Evolutionary conservation across 176 grass and related monocot species (phyloP).

Genomic region (Phoenix dactylifera): DNA sequence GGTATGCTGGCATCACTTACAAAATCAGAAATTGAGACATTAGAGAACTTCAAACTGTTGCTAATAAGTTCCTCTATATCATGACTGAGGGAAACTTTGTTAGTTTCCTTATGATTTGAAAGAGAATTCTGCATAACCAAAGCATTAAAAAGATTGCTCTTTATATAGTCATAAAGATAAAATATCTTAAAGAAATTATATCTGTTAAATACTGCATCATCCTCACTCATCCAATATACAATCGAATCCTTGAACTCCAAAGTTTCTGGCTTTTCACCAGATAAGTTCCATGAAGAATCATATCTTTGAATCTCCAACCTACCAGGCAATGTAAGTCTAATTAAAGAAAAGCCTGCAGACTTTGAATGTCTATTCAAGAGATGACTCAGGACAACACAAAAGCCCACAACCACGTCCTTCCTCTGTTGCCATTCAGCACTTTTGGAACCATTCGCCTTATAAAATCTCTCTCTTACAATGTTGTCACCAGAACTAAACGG

Average conservation of each 20-base stretch:
- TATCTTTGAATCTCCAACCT: constrained; percentile 80
- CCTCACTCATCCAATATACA: constrained; percentile 12
- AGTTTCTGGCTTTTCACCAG: constrained; percentile 21
- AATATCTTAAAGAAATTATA: constrained; percentile 36
- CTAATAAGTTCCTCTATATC: constrained; percentile 42
- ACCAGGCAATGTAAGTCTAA: constrained; percentile 46
- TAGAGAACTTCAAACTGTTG: constrained; percentile 23
- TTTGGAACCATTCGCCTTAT: constrained; percentile 19
- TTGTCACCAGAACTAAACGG: constrained; percentile 14
- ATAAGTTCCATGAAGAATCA: constrained; percentile 14
- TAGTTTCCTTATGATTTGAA: constrained; percentile 11
- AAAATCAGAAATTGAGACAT: constrained; percentile 41
- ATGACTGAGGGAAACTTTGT: constrained; percentile 44
- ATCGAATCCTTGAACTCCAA: constrained; percentile 22
- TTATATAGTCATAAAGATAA: constrained; percentile 48
- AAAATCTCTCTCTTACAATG: constrained; percentile 44
- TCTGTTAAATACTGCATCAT: constrained; percentile 14
- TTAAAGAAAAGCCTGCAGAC: constrained; percentile 50
- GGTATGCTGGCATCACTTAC: constrained; percentile 48
- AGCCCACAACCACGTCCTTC: constrained; percentile 39
- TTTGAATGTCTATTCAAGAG: constrained; percentile 23
- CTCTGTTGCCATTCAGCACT: constrained; percentile 18
- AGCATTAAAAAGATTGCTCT: constrained; percentile 49
- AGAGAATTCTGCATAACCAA: constrained; percentile 29
- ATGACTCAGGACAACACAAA: constrained; percentile 45